Evolutionary conservation across 2,329 filamentous ascomycete genomes (phyloP).

Genomic region (Ascosphaera aggregata): DNA sequence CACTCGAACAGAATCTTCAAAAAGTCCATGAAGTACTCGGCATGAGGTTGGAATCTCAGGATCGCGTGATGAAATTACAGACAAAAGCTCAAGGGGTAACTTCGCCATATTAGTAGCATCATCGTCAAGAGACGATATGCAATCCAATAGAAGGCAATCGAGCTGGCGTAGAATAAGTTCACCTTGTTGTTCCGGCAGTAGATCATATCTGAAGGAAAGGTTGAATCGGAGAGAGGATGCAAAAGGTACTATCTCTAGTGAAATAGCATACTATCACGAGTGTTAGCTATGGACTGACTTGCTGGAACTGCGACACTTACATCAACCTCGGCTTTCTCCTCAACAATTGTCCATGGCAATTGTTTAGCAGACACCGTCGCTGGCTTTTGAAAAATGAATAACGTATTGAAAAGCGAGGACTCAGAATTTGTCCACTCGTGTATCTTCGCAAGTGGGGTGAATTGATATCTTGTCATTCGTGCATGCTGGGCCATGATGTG

Average conservation of each 20-base stretch:
- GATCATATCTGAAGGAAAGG: conserved; percentile 39
- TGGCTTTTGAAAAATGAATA: conserved; percentile 60
- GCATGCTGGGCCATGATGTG: conserved; percentile 43
- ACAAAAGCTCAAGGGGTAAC: conserved; percentile 21
- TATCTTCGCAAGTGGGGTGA: conserved; percentile 44
- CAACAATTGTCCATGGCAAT: conserved; percentile 33
- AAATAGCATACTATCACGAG: conserved; percentile 39
- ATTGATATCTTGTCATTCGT: conserved; percentile 43
- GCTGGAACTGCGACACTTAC: conserved; percentile 11
- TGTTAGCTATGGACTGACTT: conserved; percentile 3
- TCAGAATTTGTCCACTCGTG: conserved; percentile 46
- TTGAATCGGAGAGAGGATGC: conserved; percentile 31
- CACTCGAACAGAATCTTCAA: conserved; percentile 36
- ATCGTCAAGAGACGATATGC: conserved; percentile 27
- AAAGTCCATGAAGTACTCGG: conserved; percentile 49
- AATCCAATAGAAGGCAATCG: conserved; percentile 37
- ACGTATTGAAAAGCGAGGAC: conserved; percentile 53
- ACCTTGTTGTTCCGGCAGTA: conserved; percentile 48
- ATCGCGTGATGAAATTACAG: conserved; percentile 39
- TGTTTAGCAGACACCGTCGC: conserved; percentile 7
- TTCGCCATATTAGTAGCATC: conserved; percentile 18
- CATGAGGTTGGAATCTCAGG: conserved; percentile 33
- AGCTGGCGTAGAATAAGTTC: conserved; percentile 45
- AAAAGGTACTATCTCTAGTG: conserved; percentile 49
- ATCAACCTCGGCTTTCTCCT: conserved; percentile 48